These are phyloP conservation scores for Rhizoctonia solani DNA, from an alignment of 1,284 basidiomycete genomes.

Conservation along the genomic window DNA sequence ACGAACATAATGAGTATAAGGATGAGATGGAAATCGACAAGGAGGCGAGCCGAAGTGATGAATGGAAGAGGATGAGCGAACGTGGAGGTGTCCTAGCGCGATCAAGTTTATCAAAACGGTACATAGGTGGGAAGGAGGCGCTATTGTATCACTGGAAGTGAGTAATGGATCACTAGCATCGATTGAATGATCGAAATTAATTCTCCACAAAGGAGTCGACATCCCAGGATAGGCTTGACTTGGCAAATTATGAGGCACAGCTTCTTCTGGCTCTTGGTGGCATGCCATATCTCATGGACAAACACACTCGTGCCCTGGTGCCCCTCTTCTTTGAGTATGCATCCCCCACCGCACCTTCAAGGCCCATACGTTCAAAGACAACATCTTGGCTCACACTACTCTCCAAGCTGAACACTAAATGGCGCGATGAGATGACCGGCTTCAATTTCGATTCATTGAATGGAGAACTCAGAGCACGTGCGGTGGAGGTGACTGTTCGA, in stretches of 20 bases:
- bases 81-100: conserved; percentile 60
- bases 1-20: conserved; percentile 42
- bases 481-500: conserved; percentile 77
- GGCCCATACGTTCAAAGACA: conserved; percentile 61
- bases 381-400: conserved; percentile 83
- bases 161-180: neutral
- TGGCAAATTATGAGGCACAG: conserved; percentile 76
- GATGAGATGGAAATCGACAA: conserved; percentile 37
- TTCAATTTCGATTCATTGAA: conserved; percentile 58
- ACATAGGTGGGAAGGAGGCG: neutral
- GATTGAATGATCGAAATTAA: neutral
- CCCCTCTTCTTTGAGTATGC: conserved; percentile 73
- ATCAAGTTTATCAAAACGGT: neutral
- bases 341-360: conserved; percentile 49
- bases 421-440: conserved; percentile 84
- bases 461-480: conserved; percentile 63
- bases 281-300: conserved; percentile 73
- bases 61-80: conserved; percentile 66
- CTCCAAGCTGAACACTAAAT: conserved; percentile 81
- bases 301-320: conserved; percentile 79
- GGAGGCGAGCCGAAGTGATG: conserved; percentile 41
- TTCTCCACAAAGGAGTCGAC: conserved; percentile 55
- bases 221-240: conserved; percentile 70
- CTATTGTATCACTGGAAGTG: conserved; percentile 11
- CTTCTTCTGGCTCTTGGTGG: conserved; percentile 71